Evolutionary conservation across 1,284 basidiomycete species (phyloP).

Genomic region (Thecaphora frezii): DNA sequence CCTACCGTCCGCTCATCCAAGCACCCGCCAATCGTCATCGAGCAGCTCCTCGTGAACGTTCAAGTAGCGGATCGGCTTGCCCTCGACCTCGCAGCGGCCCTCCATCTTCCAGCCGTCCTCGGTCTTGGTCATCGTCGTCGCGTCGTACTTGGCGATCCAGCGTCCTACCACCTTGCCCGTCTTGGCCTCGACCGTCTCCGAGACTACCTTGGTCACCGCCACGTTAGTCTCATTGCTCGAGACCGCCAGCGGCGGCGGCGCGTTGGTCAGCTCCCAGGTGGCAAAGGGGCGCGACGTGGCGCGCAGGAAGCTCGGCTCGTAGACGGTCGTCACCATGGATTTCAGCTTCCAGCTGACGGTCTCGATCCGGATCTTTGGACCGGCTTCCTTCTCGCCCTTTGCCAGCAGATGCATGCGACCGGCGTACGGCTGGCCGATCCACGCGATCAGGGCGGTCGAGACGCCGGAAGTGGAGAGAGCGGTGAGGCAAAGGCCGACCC

Average conservation of each 20-base stretch:
- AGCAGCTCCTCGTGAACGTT: slow-evolving; percentile 81
- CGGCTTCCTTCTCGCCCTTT: background rate
- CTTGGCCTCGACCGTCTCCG: slow-evolving; percentile 54
- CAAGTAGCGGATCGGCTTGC: slow-evolving; percentile 66
- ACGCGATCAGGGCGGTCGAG: slow-evolving; percentile 74
- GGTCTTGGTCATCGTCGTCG: slow-evolving; percentile 68
- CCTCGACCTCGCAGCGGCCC: slow-evolving; percentile 28
- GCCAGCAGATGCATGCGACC: slow-evolving; percentile 58
- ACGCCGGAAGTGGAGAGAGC: slow-evolving; percentile 72
- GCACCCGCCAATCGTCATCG: slow-evolving; percentile 53
- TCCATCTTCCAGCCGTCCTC: slow-evolving; percentile 61
- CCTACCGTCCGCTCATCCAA: slow-evolving; percentile 32
- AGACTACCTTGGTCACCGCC: slow-evolving; percentile 24
- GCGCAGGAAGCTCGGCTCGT: slow-evolving; percentile 72
- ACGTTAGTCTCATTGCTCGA: background rate
- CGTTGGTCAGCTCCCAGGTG: slow-evolving; percentile 64
- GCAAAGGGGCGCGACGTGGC: slow-evolving; percentile 74
- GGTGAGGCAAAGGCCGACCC: slow-evolving; percentile 70
- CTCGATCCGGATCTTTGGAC: slow-evolving; percentile 60
- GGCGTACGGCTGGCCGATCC: slow-evolving; percentile 68
- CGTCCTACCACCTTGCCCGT: slow-evolving; percentile 70
- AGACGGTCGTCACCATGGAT: slow-evolving; percentile 70
- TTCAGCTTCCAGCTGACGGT: slow-evolving; percentile 70
- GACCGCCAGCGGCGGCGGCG: slow-evolving; percentile 16
- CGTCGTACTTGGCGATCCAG: slow-evolving; percentile 73